These are phyloP conservation scores for Coemansia sp. DNA, from an alignment of 192 early-diverging fungal genomes.

Conservation along the genomic window DNA sequence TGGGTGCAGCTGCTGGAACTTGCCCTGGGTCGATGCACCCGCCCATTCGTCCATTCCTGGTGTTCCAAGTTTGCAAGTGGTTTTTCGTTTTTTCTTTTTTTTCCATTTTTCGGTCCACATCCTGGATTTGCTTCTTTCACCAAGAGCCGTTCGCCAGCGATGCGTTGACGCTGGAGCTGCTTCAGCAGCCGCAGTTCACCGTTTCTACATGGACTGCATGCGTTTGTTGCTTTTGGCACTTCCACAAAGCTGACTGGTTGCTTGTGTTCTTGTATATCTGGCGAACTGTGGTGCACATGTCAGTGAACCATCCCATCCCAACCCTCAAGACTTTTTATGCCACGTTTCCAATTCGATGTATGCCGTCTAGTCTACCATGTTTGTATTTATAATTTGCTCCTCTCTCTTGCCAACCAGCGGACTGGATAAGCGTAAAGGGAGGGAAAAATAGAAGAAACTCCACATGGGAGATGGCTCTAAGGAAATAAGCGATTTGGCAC, in stretches of 20 bases:
- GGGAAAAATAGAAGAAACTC: not conserved
- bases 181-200: not conserved
- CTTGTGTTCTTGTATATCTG: not conserved
- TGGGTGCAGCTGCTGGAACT: not conserved
- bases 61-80: not conserved
- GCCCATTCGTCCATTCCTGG: not conserved
- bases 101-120: not conserved
- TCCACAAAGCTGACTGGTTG: not conserved
- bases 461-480: not conserved
- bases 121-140: not conserved
- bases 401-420: not conserved
- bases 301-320: not conserved
- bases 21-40: not conserved
- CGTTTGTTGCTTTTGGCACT: not conserved
- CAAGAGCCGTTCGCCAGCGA: not conserved
- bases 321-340: not conserved
- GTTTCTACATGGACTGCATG: not conserved
- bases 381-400: not conserved
- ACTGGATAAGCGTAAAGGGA: not conserved
- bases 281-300: not conserved
- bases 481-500: slow-evolving; percentile 9
- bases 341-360: not conserved
- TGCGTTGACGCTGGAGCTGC: not conserved
- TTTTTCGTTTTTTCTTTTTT: no score
- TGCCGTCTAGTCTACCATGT: not conserved